Percentiles rank a stretch among this genome's conserved stretches.
These are phyloP conservation scores for Debaryomyces psychrophilus DNA, from an alignment of 1,139 yeast species.

Conservation along the genomic window DNA sequence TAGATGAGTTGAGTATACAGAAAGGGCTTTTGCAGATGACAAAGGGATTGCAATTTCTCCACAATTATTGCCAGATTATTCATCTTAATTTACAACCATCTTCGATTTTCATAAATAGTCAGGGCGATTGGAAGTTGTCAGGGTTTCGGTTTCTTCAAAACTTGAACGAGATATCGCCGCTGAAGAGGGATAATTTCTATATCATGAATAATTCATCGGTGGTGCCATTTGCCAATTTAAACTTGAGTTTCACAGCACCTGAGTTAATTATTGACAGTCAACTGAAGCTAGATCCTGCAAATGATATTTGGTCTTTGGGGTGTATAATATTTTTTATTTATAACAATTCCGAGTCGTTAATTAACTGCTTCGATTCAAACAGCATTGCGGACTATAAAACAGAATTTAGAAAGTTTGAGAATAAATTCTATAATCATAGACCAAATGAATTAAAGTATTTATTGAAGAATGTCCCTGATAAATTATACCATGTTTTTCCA, in stretches of 20 bases:
- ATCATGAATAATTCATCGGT: constrained; percentile 71
- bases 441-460: constrained; percentile 52
- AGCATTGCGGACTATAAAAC: constrained; percentile 52
- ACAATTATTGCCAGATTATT: constrained; percentile 70
- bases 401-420: constrained; percentile 47
- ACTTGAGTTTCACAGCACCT: constrained; percentile 63
- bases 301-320: constrained; percentile 87
- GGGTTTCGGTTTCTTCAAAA: constrained; percentile 73
- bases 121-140: constrained; percentile 91
- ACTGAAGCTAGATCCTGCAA: constrained; percentile 56
- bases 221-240: constrained; percentile 75
- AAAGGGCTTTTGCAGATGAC: constrained; percentile 82
- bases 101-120: constrained; percentile 74
- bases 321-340: constrained; percentile 71
- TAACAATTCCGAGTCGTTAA: constrained; percentile 47
- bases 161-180: constrained; percentile 49
- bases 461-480: constrained; percentile 44
- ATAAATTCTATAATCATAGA: constrained; percentile 46
- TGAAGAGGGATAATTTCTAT: constrained; percentile 55
- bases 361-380: constrained; percentile 52
- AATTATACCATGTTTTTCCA: constrained; percentile 33
- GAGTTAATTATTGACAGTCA: constrained; percentile 34
- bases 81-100: constrained; percentile 82
- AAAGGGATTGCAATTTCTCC: constrained; percentile 81
- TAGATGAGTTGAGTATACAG: constrained; percentile 75